Percentiles rank a stretch among this genome's conserved stretches.
These are phyloP conservation scores for Trichoderma guizhouense DNA, from an alignment of 2,329 filamentous ascomycete genomes.

Conservation along the genomic window DNA sequence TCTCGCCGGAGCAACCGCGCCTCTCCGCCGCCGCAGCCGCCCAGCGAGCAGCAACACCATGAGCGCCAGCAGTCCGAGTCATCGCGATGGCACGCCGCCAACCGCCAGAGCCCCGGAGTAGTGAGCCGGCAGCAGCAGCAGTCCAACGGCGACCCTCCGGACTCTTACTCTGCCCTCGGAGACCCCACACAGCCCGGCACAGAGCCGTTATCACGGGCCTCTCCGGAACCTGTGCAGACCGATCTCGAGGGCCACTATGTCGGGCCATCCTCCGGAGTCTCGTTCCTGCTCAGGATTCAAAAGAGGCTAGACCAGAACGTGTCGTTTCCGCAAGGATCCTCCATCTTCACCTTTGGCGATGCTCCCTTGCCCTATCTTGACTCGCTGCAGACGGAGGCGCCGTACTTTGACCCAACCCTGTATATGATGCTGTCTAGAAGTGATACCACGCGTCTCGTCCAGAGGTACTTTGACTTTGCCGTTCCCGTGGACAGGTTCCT, in stretches of 20 bases:
- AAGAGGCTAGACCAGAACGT: constrained; percentile 8
- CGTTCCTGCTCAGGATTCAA: constrained; percentile 11
- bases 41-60: background rate
- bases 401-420: constrained; percentile 12
- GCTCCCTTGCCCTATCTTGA: constrained; percentile 13
- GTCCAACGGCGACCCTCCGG: constrained; percentile 5
- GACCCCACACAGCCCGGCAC: constrained; percentile 13
- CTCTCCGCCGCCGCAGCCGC: background rate
- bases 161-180: constrained; percentile 11
- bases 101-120: background rate
- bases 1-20: constrained; percentile 5
- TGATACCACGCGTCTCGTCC: constrained; percentile 13
- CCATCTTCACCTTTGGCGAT: constrained; percentile 13
- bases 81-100: constrained; percentile 2
- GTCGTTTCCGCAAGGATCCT: constrained; percentile 9
- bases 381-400: background rate
- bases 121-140: background rate
- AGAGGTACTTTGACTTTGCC: constrained; percentile 14
- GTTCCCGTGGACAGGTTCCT: constrained; percentile 13
- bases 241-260: constrained; percentile 14
- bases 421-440: constrained; percentile 9
- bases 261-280: constrained; percentile 11
- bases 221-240: constrained; percentile 13
- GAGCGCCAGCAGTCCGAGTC: constrained; percentile 10
- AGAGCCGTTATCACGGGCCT: constrained; percentile 13